Base-by-base conservation (phyloP, 139 green algal species). In the Micractinium conductrix region DNA sequence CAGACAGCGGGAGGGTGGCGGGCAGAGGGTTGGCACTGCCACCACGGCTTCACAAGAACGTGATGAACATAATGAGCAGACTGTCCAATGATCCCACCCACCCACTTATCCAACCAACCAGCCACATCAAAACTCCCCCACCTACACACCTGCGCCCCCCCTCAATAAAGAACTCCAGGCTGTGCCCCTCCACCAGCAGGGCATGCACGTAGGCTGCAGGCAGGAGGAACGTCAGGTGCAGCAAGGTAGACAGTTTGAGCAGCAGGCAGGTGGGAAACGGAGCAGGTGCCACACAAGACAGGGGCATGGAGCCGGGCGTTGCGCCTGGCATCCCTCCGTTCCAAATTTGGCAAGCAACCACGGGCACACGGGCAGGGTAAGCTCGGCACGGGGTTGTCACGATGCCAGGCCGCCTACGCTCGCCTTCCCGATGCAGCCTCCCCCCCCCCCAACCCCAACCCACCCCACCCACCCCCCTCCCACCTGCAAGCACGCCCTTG, bases 91-190 rank as follows among this genome's bases (percentile, higher is more conserved):
- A 35, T 30, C 35, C 37, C 44, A 79, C 9, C 6, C 72, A 28
- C 12, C 44, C 28, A 5, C 30, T n/a, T 14, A 4, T 0, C 72
- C 44, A 63, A 2, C 40, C 2, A 3, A 33, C 21, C 35, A 76
- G 4, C 8, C 43, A n/a, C 58, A 7, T 28, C 3, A 12, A 30
- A 73, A 12, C 2, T 24, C 26, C 42, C 42, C 42, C 42, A 16
- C n/a, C n/a, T n/a, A n/a, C 78, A 9, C 78, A 63, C 78, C 62
- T 74, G 5, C 89, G 62, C 22, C 89, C 89, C 24, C 89, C 89
- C 68, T 92, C 89, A 28, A 91, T 88, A 48, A 92, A 92, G 45
- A 89, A 92, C 76, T 92, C 89, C 21, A 91, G 48, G 19, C 60
- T 42, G 33, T 85, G 72, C 17, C 87, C 87, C 45, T 85, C 68